Evolutionary conservation across 2,329 filamentous ascomycete species (phyloP).

Genomic region (Aspergillus pseudoglaucus): DNA sequence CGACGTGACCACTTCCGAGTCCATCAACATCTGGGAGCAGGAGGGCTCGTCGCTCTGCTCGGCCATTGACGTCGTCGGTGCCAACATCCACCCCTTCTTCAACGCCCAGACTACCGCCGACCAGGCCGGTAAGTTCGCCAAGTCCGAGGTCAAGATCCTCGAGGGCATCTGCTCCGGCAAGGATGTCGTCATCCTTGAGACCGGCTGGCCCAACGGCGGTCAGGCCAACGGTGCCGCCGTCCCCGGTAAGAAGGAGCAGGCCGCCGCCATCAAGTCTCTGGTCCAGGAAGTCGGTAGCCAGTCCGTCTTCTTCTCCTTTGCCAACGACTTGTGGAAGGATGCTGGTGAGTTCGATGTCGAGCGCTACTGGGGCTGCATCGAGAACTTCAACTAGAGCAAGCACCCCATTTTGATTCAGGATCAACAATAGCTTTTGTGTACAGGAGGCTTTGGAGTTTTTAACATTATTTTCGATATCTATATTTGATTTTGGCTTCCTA

Average conservation of each 20-base stretch:
- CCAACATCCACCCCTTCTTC: conserved; percentile 95
- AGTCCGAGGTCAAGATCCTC: conserved; percentile 65
- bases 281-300: conserved; percentile 57
- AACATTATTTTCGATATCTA: no score
- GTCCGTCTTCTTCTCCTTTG: conserved; percentile 74
- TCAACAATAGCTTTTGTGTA: no score
- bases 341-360: conserved; percentile 65
- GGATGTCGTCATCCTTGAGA: conserved; percentile 76
- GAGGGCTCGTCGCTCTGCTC: conserved; percentile 58
- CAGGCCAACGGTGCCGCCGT: conserved; percentile 64
- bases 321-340: conserved; percentile 76
- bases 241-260: conserved; percentile 62
- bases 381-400: conserved; percentile 35
- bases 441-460: no score
- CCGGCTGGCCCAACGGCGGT: conserved; percentile 76
- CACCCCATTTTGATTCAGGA: no score
- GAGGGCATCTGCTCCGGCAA: conserved; percentile 64
- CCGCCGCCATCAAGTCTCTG: conserved; percentile 65
- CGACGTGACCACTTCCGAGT: conserved; percentile 77
- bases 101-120: conserved; percentile 60
- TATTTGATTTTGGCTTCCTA: no score
- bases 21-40: conserved; percentile 67
- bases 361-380: conserved; percentile 67
- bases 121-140: conserved; percentile 69
- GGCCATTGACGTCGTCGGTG: conserved; percentile 69